Conservation (phyloP, 345 rosid genomes). For the Pugionium cornutum region DNA sequence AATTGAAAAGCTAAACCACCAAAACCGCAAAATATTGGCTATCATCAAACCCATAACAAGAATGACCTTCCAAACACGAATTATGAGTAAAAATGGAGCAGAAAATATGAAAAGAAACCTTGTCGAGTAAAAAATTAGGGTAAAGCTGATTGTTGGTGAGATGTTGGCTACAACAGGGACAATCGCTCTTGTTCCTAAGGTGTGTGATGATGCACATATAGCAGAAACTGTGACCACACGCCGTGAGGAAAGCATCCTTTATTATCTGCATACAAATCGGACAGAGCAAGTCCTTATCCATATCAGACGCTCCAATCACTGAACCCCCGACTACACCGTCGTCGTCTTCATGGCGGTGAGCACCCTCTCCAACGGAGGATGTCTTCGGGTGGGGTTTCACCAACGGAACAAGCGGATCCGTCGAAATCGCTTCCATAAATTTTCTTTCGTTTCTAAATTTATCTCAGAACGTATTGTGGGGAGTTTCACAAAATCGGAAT, state of each 20-base stretch:
- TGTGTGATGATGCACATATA: constrained; percentile 95
- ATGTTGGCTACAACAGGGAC: constrained; percentile 86
- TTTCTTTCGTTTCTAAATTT: not conserved
- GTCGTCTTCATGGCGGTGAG: constrained; percentile 28
- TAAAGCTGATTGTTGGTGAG: constrained; percentile 79
- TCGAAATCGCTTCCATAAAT: constrained; percentile 44
- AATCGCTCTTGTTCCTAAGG: constrained; percentile 86
- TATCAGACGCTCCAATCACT: constrained; percentile 26
- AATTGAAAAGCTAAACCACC: constrained; percentile 12
- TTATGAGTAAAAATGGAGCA: not conserved
- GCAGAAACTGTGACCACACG: constrained; percentile 97
- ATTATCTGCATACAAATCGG: constrained; percentile 99
- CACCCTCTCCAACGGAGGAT: constrained; percentile 32
- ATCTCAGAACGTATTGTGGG: constrained; percentile 1
- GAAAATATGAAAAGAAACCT: constrained; percentile 46
- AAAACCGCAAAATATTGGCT: not conserved
- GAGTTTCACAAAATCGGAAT: constrained; percentile 10
- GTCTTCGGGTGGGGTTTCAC: constrained; percentile 50
- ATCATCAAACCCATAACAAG: not conserved
- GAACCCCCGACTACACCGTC: constrained; percentile 30
- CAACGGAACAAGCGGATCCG: constrained; percentile 65
- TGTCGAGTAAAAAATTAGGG: constrained; percentile 86
- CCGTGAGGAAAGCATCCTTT: constrained; percentile 92
- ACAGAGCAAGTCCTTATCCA: constrained; percentile 79
- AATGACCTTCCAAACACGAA: not conserved